Conservation (phyloP, 441 rosid species). For the Manihot esculenta region DNA sequence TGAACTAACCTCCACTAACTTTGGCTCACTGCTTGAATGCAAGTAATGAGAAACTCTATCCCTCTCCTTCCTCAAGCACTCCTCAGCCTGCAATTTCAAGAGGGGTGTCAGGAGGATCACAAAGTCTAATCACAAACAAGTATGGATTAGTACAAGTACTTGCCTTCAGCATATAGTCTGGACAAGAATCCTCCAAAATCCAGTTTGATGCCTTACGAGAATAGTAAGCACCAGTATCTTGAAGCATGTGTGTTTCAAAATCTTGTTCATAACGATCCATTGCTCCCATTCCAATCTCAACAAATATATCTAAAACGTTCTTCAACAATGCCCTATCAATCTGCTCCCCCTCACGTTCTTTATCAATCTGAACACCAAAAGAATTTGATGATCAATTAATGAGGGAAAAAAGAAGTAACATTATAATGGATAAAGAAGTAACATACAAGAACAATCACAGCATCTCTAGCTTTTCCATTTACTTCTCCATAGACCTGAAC, state of each 20-base stretch:
- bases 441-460: slow-evolving; percentile 72
- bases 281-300: slow-evolving; percentile 87
- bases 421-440: slow-evolving; percentile 1
- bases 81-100: slow-evolving; percentile 70
- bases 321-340: slow-evolving; percentile 81
- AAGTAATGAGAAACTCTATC: slow-evolving; percentile 89
- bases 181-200: slow-evolving; percentile 85
- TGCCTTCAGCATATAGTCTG: slow-evolving; percentile 84
- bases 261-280: slow-evolving; percentile 73
- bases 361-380: slow-evolving; percentile 55
- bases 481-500: slow-evolving; percentile 70
- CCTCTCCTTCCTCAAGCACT: slow-evolving; percentile 87
- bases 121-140: slow-evolving; percentile 2
- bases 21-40: slow-evolving; percentile 78
- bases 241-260: slow-evolving; percentile 73
- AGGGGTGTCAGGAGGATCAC: slow-evolving; percentile 2
- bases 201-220: slow-evolving; percentile 86
- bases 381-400: background rate
- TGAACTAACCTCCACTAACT: slow-evolving; percentile 77
- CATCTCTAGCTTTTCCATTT: slow-evolving; percentile 63
- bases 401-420: background rate
- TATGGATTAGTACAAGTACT: slow-evolving; percentile 16
- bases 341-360: slow-evolving; percentile 91
- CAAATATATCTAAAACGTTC: slow-evolving; percentile 82
- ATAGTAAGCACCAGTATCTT: slow-evolving; percentile 74